Evolutionary conservation across 2,329 filamentous ascomycete genomes (phyloP).

Genomic region (Fusarium sp.): DNA sequence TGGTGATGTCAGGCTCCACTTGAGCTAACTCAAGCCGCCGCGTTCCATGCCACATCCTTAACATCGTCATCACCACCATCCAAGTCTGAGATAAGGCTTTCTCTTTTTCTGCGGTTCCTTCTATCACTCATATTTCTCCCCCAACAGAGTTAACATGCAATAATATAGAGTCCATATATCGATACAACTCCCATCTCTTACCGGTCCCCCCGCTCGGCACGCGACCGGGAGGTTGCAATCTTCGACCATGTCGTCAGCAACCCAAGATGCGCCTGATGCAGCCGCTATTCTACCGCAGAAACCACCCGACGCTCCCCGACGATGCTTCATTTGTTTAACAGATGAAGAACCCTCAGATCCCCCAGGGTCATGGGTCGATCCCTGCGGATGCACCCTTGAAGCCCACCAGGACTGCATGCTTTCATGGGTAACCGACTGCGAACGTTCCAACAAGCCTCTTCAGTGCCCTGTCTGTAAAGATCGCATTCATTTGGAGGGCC

Average conservation of each 20-base stretch:
- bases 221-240: conserved; percentile 30
- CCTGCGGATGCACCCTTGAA: conserved; percentile 89
- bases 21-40: conserved; percentile 25
- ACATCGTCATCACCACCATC: conserved; percentile 26
- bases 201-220: conserved; percentile 18
- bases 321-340: conserved; percentile 74
- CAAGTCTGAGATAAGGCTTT: conserved; percentile 20
- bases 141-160: conserved; percentile 19
- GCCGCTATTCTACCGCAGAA: conserved; percentile 13
- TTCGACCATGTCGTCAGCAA: conserved; percentile 30
- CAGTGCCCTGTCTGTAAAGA: conserved; percentile 91
- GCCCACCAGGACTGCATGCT: conserved; percentile 92
- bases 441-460: conserved; percentile 74
- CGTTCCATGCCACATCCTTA: conserved; percentile 20
- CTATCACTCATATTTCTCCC: neutral
- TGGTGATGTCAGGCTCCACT: conserved; percentile 40
- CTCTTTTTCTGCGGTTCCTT: neutral
- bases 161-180: neutral
- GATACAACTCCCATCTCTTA: neutral
- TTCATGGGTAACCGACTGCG: conserved; percentile 92
- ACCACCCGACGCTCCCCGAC: conserved; percentile 51
- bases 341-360: conserved; percentile 64
- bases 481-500: conserved; percentile 80
- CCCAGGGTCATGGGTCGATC: conserved; percentile 78
- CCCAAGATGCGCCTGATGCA: conserved; percentile 9